phyloP scores from a whole-genome alignment of 768 basidiomycete genomes.

The Infundibulicybe gibba region DNA sequence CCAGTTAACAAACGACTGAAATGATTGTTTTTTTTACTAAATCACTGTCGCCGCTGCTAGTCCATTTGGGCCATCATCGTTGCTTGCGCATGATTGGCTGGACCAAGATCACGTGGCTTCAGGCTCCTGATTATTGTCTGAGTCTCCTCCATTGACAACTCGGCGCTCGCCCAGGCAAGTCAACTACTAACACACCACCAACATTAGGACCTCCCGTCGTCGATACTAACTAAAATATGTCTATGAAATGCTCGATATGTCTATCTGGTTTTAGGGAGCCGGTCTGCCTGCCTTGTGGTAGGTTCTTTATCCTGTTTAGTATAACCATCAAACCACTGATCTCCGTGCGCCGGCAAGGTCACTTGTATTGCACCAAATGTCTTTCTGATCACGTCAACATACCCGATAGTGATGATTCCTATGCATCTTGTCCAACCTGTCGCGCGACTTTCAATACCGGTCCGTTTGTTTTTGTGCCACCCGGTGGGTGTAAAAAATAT shows the following conservation, averaged over 20 bases:
- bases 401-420: conserved; percentile 25
- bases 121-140: too few species aligned
- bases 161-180: too few species aligned
- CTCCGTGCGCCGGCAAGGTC: conserved; percentile 47
- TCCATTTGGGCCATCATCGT: background rate
- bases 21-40: conserved; percentile 7
- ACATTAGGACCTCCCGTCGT: too few species aligned
- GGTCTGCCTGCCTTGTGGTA: conserved; percentile 61
- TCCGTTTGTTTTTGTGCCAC: conserved; percentile 18
- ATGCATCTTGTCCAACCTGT: conserved; percentile 58
- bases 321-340: conserved; percentile 2
- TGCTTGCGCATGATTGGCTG: background rate
- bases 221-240: too few species aligned
- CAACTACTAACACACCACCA: background rate
- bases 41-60: background rate
- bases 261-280: conserved; percentile 48
- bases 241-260: conserved; percentile 52
- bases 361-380: conserved; percentile 60
- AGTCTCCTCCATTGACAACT: too few species aligned
- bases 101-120: background rate
- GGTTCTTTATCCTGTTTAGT: conserved; percentile 10
- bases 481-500: background rate
- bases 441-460: conserved; percentile 51
- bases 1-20: conserved; percentile 2
- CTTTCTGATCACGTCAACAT: conserved; percentile 39